Evolutionary conservation across 805 yeast species (phyloP).

Genomic region (Candida loeiensis): DNA sequence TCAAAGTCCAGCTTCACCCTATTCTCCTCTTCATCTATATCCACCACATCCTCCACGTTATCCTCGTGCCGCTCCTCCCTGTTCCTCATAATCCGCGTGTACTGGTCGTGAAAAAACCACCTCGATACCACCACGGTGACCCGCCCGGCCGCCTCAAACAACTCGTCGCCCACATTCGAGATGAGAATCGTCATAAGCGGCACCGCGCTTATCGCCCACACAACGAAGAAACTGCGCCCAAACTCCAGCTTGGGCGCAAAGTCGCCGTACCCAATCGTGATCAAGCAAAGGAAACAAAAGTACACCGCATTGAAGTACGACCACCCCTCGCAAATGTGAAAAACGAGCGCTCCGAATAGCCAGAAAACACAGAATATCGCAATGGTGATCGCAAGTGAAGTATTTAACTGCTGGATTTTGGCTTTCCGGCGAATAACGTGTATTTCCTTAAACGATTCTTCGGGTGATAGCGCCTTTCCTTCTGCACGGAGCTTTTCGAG

Average conservation of each 20-base stretch:
- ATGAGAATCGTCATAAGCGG: slow-evolving; percentile 84
- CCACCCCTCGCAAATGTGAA: slow-evolving; percentile 65
- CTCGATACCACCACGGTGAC: slow-evolving; percentile 12
- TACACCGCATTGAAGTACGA: slow-evolving; percentile 66
- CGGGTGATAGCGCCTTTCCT: slow-evolving; percentile 18
- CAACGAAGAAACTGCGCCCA: slow-evolving; percentile 69
- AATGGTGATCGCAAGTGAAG: slow-evolving; percentile 39
- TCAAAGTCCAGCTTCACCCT: not conserved
- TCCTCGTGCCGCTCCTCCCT: slow-evolving; percentile 9
- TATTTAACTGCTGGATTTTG: slow-evolving; percentile 31
- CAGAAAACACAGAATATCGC: slow-evolving; percentile 54
- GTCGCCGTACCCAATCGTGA: slow-evolving; percentile 87
- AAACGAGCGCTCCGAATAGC: slow-evolving; percentile 69
- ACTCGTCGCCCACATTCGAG: slow-evolving; percentile 65
- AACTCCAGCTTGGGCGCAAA: slow-evolving; percentile 58
- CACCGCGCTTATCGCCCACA: slow-evolving; percentile 80
- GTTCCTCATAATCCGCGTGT: not conserved
- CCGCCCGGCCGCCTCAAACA: slow-evolving; percentile 31
- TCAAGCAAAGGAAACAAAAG: slow-evolving; percentile 68
- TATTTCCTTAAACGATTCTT: slow-evolving; percentile 56
- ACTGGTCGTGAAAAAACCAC: slow-evolving; percentile 6
- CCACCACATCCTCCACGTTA: slow-evolving; percentile 4
- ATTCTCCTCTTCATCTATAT: slow-evolving; percentile 3
- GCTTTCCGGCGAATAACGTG: slow-evolving; percentile 46
- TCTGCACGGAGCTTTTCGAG: slow-evolving; percentile 19